Evolutionary conservation across 2,329 filamentous ascomycete genomes (phyloP).

Genomic region (Pezicula carpinea): DNA sequence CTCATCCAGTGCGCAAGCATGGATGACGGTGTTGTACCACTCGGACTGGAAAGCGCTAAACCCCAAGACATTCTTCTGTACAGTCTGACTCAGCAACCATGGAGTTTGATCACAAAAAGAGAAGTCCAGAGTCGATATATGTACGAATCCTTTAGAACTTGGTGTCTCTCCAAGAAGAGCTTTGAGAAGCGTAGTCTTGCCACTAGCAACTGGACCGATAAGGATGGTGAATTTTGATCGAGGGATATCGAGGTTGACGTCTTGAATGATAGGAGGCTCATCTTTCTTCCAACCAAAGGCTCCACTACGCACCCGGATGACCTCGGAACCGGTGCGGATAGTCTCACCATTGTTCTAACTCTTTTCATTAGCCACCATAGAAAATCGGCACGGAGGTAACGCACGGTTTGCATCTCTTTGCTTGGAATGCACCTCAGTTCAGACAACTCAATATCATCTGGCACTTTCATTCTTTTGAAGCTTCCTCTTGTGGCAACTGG

Average conservation of each 20-base stretch:
- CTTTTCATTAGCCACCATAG: not conserved
- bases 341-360: not conserved
- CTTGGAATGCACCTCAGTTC: not conserved
- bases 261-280: conserved; percentile 6
- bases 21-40: conserved; percentile 16
- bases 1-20: conserved; percentile 13
- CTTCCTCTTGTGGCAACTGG: not conserved
- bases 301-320: conserved; percentile 11
- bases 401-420: not conserved
- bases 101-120: conserved; percentile 39
- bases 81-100: conserved; percentile 36
- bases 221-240: conserved; percentile 9
- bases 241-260: conserved; percentile 5
- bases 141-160: conserved; percentile 7
- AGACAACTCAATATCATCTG: conserved; percentile 3
- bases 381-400: too few species aligned
- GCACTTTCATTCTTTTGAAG: not conserved
- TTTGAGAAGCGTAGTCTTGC: conserved; percentile 18
- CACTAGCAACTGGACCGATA: conserved; percentile 21
- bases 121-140: conserved; percentile 11
- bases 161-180: conserved; percentile 16
- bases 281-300: conserved; percentile 4
- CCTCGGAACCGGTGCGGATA: not conserved
- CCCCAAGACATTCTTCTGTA: conserved; percentile 34
- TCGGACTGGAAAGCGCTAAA: conserved; percentile 16